Conservation (phyloP, 257 asterid genomes). For the Solanum sejunctum region DNA sequence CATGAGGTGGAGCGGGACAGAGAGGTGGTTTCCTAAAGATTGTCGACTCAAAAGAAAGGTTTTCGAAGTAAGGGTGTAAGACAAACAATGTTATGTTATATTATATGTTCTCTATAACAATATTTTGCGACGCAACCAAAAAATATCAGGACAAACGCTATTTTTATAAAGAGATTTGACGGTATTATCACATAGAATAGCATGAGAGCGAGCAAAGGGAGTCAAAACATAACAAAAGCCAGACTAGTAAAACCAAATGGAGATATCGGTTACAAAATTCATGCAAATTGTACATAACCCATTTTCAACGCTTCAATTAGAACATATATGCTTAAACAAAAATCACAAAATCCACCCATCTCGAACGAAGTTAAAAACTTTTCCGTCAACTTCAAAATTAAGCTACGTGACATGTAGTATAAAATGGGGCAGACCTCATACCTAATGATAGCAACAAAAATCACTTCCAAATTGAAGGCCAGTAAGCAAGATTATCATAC, state of each 20-base stretch:
- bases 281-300: not conserved
- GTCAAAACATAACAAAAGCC: not conserved
- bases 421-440: conserved; percentile 14
- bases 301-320: not conserved
- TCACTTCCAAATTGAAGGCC: conserved; percentile 78
- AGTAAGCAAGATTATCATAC: conserved; percentile 62
- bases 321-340: not conserved
- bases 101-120: not conserved
- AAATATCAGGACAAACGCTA: not conserved
- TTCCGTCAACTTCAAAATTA: not conserved
- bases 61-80: not conserved
- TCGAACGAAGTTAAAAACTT: not conserved
- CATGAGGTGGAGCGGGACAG: not conserved
- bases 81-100: not conserved
- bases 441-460: conserved; percentile 2
- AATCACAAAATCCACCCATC: not conserved
- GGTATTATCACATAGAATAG: not conserved
- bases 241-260: not conserved
- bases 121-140: not conserved
- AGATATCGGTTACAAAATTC: not conserved
- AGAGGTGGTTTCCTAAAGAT: not conserved
- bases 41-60: not conserved
- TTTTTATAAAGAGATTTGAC: not conserved
- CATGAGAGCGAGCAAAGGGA: not conserved
- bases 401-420: not conserved